Evolutionary conservation across 306 rosid genomes (phyloP), one percentile per base, ranked within the genome.

Genomic region (Delonix regia): DNA sequence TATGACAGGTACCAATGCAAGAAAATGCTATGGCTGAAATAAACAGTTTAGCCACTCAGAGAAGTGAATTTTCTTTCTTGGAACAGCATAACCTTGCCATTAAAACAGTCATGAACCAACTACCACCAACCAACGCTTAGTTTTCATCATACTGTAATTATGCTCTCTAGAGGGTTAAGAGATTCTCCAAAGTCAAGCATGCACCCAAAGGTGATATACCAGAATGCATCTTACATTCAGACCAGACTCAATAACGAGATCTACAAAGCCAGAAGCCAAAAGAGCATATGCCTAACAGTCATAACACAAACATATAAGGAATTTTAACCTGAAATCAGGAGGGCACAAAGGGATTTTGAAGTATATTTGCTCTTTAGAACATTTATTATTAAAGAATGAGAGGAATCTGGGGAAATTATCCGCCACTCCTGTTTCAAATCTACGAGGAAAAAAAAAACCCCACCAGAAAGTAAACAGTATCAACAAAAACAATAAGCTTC

Each of bases 221-320:
- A 42, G 38, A 76, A 61, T 52, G 38, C 70, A 5, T 30, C 71
- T 77, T 83, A 91, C 98, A 97, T 95, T 92, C 81, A 92, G 89
- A 80, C 98, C 96, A 28, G 98, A 89, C 79, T 95, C 99, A 33
- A 95, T 82, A 73, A 95, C 97, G 69, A 95, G 97, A 87, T 95
- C 98, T 87, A 95, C 99, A 82, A 81, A 89, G 64, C 99, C 99
- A 42, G 98, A 92, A 44, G 99, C 87, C 83, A 95, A 73, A 63
- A 95, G 98, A 38, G 98, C 99, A 91, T 89, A 93, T 24, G 99
- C 99, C 77, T 95, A 95, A 91, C 99, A 95, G 88, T 92, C 99
- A 77, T n/a, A n/a, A n/a, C n/a, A n/a, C 99, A 92, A 14, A 96
- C 99, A 71, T 95, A 95, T 48, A 95, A 82, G 99, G 92, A 81